These are phyloP conservation scores for Cyclanthera cordifolia DNA, from an alignment of 306 rosid genomes.

Conservation along the genomic window DNA sequence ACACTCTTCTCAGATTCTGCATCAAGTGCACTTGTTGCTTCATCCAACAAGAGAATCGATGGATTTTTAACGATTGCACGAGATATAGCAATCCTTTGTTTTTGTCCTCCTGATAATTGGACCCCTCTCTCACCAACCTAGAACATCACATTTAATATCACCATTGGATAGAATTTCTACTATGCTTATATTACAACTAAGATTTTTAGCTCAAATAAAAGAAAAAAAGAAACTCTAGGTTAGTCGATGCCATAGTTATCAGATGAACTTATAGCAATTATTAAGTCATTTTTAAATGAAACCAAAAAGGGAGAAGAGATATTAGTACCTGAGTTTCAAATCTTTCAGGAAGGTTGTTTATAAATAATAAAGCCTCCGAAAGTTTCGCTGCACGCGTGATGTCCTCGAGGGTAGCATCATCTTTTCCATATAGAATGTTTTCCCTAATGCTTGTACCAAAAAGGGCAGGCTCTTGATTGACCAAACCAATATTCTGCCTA, in stretches of 20 bases:
- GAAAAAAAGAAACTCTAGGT: background rate
- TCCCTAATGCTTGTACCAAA: conserved; percentile 80
- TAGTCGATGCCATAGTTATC: too few relatives aligned
- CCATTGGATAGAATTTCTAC: background rate
- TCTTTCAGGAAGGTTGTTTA: background rate
- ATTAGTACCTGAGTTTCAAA: background rate
- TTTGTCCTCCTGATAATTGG: conserved; percentile 91
- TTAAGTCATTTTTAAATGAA: too few relatives aligned
- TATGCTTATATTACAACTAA: background rate
- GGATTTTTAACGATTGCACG: conserved; percentile 91
- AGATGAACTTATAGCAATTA: too few relatives aligned
- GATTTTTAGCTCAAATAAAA: background rate
- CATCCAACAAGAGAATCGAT: conserved; percentile 68
- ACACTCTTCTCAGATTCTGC: conserved; percentile 93
- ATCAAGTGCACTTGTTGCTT: conserved; percentile 93
- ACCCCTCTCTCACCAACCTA: conserved; percentile 99
- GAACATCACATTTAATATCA: conserved; percentile 14
- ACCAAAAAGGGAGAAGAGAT: background rate
- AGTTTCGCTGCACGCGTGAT: conserved; percentile 69
- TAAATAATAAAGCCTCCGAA: conserved; percentile 54
- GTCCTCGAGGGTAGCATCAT: conserved; percentile 74
- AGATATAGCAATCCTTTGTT: conserved; percentile 89
- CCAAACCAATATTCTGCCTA: conserved; percentile 75
- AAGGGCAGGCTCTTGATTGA: conserved; percentile 94
- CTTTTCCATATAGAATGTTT: conserved; percentile 83